Evolutionary conservation across 345 rosid genomes (phyloP).

Genomic region (Lumnitzera littorea): DNA sequence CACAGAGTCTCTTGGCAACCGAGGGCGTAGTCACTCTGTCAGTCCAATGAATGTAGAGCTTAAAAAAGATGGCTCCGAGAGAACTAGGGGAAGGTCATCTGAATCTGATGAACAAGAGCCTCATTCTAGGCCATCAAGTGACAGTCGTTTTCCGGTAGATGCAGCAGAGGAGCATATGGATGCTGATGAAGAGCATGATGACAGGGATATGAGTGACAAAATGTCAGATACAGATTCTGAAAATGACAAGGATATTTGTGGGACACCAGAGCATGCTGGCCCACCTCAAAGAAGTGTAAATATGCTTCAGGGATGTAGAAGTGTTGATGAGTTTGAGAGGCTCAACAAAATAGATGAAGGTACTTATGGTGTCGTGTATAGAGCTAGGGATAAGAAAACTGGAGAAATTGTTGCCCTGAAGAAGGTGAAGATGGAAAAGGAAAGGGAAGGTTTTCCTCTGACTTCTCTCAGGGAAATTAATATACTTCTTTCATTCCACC

Average conservation of each 20-base stretch:
- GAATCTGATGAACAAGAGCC: conserved; percentile 54
- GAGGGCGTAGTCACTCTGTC: conserved; percentile 30
- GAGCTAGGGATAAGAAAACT: conserved; percentile 90
- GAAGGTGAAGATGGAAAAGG: conserved; percentile 99
- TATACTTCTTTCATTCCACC: conserved; percentile 94
- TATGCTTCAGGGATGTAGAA: conserved; percentile 97
- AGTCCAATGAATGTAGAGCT: conserved; percentile 59
- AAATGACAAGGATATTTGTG: conserved; percentile 36
- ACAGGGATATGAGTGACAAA: conserved; percentile 25
- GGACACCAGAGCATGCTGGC: conserved; percentile 48
- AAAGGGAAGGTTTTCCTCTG: conserved; percentile 98
- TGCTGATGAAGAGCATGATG: conserved; percentile 37
- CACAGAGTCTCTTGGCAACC: conserved; percentile 32
- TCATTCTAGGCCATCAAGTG: conserved; percentile 42
- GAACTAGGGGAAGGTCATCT: conserved; percentile 43
- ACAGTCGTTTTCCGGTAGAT: conserved; percentile 41
- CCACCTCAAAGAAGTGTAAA: conserved; percentile 73
- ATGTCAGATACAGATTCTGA: conserved; percentile 47
- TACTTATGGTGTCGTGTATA: conserved; percentile 96
- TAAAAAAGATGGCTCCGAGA: conserved; percentile 50
- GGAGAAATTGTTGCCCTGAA: conserved; percentile 97
- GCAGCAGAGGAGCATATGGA: conserved; percentile 68
- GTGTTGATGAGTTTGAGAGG: conserved; percentile 97
- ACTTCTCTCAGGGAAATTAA: conserved; percentile 94
- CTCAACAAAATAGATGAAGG: conserved; percentile 98